Base-by-base conservation (phyloP, 1,139 yeast genomes). In the Suzukiozyma palmioleophila region DNA sequence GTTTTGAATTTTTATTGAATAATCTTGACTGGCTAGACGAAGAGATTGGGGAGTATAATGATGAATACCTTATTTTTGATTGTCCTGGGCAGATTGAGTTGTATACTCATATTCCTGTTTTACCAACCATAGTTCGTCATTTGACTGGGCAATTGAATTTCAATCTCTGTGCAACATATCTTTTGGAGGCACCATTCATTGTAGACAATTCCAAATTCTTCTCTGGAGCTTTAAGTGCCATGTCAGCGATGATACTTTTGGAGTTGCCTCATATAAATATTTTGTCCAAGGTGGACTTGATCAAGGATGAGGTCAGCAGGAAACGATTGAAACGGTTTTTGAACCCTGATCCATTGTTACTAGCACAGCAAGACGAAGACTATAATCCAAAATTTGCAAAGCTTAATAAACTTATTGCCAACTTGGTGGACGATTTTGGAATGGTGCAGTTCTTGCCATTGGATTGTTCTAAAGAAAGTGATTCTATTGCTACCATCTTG, bases 31-130 rank as follows among this genome's bases (percentile, higher is more conserved):
- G 98, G 99, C 66, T 92, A 33, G 98, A 92, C 52, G 96, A 88
- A 51, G 95, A 89, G 56, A 83, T 94, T 47, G 96, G 97, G 9
- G 96, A 89, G 46, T 89, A 71, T 57, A 90, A 86, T 51, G 97
- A 94, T 54, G 97, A 92, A 55, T 92, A 88, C 53, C 69, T 92
- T 48, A 88, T 92, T 28, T 88, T 92, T 60, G 99, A 94, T 59
- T 90, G 97, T 61, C 99, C 99, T 0, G 98, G 98, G 1, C 99
- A 92, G 60, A 90, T 94, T 46, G 99, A 92, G 59, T 73, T 92
- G 31, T 92, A 92, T 59, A 89, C 96, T 3, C 99, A 92, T 60
- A 80, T 90, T 26, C 97, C 98, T 0, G 92, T 89, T 7, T 69
- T 92, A 36, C 98, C 98, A 2, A 77, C 88, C 4, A 79, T 92